Conservation (phyloP, 1,284 basidiomycete species). For the Microbotryum scabiosae region DNA sequence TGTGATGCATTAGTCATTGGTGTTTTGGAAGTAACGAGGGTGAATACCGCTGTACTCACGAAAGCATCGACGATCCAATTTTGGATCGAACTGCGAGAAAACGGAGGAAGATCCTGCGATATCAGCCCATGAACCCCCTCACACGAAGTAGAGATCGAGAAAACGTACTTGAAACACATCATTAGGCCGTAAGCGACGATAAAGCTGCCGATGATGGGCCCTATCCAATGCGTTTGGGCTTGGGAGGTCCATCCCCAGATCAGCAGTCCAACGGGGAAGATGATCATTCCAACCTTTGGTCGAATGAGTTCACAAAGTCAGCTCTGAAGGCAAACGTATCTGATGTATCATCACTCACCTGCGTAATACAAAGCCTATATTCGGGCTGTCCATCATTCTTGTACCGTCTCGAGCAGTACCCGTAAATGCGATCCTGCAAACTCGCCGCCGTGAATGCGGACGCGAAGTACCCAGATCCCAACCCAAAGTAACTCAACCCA, state of each 20-base stretch:
- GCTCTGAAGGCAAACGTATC: not conserved
- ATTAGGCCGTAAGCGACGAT: slow-evolving; percentile 32
- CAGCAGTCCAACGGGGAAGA: slow-evolving; percentile 43
- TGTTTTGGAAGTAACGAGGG: too few species aligned
- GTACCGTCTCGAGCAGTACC: slow-evolving; percentile 33
- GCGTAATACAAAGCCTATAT: slow-evolving; percentile 35
- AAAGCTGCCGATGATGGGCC: slow-evolving; percentile 36
- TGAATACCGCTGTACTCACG: not conserved
- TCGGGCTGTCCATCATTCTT: slow-evolving; percentile 40
- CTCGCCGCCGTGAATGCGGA: slow-evolving; percentile 40
- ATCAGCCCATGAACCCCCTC: too few species aligned
- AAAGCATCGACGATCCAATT: slow-evolving; percentile 12
- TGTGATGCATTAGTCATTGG: too few species aligned
- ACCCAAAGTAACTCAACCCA: slow-evolving; percentile 42
- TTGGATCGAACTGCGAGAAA: slow-evolving; percentile 40
- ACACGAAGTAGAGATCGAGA: not conserved
- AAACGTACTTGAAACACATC: not conserved
- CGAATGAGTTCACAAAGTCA: slow-evolving; percentile 29
- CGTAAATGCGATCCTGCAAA: slow-evolving; percentile 44
- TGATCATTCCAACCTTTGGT: slow-evolving; percentile 44
- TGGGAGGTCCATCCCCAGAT: slow-evolving; percentile 42
- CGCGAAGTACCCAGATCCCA: slow-evolving; percentile 43
- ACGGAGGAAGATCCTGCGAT: not conserved
- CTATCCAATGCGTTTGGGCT: slow-evolving; percentile 41
- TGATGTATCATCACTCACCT: not conserved